Conservation (phyloP, 192 early-diverging fungal species). For the Coemansia sp. region DNA sequence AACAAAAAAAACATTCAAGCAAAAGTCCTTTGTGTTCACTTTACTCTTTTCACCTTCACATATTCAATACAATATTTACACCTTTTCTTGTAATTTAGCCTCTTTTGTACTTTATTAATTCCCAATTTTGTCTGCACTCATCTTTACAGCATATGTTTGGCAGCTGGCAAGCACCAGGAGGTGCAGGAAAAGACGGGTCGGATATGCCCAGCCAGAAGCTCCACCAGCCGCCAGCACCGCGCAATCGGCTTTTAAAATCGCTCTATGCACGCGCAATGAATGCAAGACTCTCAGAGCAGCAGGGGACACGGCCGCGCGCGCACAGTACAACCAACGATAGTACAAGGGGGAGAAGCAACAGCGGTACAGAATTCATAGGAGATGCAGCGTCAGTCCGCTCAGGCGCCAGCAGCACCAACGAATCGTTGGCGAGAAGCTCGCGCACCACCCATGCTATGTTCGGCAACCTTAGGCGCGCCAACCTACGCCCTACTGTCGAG, state of each 20-base stretch:
- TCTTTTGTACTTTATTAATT: too few relatives aligned
- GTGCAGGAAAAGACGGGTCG: constrained; percentile 1
- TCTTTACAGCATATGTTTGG: constrained; percentile 2
- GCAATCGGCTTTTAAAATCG: constrained; percentile 37
- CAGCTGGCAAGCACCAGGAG: neutral
- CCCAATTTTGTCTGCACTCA: neutral
- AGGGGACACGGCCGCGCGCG: neutral
- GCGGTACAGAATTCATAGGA: neutral
- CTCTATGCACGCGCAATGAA: constrained; percentile 28
- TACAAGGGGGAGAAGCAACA: constrained; percentile 1
- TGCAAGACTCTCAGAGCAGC: neutral
- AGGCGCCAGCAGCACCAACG: constrained; percentile 12
- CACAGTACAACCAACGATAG: constrained; percentile 6
- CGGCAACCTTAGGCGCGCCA: constrained; percentile 23
- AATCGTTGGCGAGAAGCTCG: constrained; percentile 9
- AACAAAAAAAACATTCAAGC: too few relatives aligned
- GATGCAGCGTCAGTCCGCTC: neutral
- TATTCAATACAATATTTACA: neutral
- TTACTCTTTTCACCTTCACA: neutral
- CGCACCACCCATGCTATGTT: constrained; percentile 25
- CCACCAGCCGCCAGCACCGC: constrained; percentile 17
- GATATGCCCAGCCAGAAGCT: constrained; percentile 6
- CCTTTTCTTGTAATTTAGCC: neutral
- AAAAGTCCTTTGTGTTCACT: neutral
- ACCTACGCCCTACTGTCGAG: constrained; percentile 39